A percentile compares a stretch with the other conserved stretches of the same genome.
Evolutionary conservation across 352 stramenopile genomes (phyloP).

Genomic region (Globisporangium cylindrosporum): DNA sequence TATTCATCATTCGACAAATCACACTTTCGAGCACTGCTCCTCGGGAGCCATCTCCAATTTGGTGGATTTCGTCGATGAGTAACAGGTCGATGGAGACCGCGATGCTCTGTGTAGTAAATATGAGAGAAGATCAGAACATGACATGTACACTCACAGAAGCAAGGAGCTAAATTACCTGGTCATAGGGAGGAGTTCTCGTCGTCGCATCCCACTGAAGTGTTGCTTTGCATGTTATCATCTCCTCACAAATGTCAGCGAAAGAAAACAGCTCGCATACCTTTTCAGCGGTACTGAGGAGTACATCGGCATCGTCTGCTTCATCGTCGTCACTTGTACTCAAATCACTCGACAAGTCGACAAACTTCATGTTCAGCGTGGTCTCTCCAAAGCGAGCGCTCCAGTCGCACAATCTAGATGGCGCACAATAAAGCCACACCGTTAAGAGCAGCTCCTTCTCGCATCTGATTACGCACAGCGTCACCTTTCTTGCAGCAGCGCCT

Average conservation of each 20-base stretch:
- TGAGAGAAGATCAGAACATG: background rate
- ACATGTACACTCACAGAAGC: background rate
- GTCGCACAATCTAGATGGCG: slow-evolving; percentile 25
- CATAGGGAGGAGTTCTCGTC: slow-evolving; percentile 16
- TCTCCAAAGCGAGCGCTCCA: slow-evolving; percentile 39
- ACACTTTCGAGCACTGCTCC: slow-evolving; percentile 32
- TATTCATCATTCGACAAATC: slow-evolving; percentile 37
- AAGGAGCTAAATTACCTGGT: slow-evolving; percentile 13
- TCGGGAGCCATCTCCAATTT: slow-evolving; percentile 31
- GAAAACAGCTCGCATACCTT: slow-evolving; percentile 22
- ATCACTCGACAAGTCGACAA: slow-evolving; percentile 35
- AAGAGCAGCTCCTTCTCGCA: background rate
- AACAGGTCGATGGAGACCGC: slow-evolving; percentile 18
- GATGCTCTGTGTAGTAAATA: slow-evolving; percentile 9
- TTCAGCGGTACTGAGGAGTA: slow-evolving; percentile 44
- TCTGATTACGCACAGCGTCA: slow-evolving; percentile 1
- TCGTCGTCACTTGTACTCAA: slow-evolving; percentile 8
- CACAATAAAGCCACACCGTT: background rate
- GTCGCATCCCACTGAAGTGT: slow-evolving; percentile 38
- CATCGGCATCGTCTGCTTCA: slow-evolving; percentile 21
- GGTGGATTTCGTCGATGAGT: slow-evolving; percentile 44
- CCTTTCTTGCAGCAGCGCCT: slow-evolving; percentile 48
- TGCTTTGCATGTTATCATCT: slow-evolving; percentile 1
- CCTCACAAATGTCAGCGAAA: background rate
- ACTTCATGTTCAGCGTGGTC: slow-evolving; percentile 27